Conservation (phyloP, 148 eudicot genomes). For the Camellia japonica region DNA sequence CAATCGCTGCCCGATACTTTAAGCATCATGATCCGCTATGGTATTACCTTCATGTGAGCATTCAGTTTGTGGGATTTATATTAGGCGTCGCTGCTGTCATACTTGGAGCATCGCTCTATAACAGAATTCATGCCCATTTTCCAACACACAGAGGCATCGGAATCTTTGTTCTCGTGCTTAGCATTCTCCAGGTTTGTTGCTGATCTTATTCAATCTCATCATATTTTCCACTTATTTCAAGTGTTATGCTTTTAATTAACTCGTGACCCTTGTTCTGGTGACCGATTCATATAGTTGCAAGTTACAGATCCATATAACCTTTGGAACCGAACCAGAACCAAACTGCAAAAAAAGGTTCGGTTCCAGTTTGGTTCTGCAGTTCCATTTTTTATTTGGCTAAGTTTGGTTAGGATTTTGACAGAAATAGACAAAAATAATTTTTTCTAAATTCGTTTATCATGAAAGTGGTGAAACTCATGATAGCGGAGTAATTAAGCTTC, state of each 20-base stretch:
- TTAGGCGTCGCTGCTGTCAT: slow-evolving; percentile 63
- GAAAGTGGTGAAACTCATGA: too few species aligned
- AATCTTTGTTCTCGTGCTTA: slow-evolving; percentile 61
- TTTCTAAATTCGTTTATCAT: too few species aligned
- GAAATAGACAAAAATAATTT: too few species aligned
- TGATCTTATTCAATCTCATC: not conserved
- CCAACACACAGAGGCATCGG: slow-evolving; percentile 89
- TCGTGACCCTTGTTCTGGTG: not conserved
- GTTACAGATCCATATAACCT: too few species aligned
- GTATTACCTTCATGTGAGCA: slow-evolving; percentile 72
- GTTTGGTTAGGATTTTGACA: too few species aligned
- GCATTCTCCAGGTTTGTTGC: slow-evolving; percentile 71
- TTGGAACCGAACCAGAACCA: too few species aligned
- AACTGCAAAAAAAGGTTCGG: too few species aligned
- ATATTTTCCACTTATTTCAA: not conserved
- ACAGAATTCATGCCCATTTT: slow-evolving; percentile 45
- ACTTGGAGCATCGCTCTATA: slow-evolving; percentile 68
- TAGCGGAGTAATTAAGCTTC: too few species aligned
- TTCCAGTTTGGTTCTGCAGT: too few species aligned
- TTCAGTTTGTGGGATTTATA: slow-evolving; percentile 79
- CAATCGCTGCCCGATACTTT: slow-evolving; percentile 74
- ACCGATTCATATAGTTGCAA: not conserved
- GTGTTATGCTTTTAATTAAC: not conserved
- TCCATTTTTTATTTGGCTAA: too few species aligned
- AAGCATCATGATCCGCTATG: slow-evolving; percentile 71